phyloP scores from a whole-genome alignment of 495 filamentous ascomycete species.

The Pseudoneurospora amorphoporcata region DNA sequence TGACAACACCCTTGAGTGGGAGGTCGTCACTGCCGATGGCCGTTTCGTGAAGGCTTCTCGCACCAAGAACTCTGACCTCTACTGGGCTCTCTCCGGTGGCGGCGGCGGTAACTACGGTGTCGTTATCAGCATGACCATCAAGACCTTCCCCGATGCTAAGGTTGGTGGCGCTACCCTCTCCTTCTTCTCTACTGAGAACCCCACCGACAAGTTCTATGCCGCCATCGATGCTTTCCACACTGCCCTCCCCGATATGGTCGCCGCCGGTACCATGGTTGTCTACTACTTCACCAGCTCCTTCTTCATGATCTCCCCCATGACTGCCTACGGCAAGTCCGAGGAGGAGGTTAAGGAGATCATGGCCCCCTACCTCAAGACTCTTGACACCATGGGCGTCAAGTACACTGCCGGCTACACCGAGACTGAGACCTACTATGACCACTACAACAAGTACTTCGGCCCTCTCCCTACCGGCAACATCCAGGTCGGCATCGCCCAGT shows the following conservation, averaged over 20 bases:
- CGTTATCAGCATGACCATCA: constrained; percentile 32
- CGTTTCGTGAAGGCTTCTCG: constrained; percentile 36
- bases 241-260: constrained; percentile 14
- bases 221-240: constrained; percentile 21
- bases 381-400: constrained; percentile 23
- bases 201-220: constrained; percentile 33
- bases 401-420: constrained; percentile 14
- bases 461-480: constrained; percentile 32
- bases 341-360: constrained; percentile 25
- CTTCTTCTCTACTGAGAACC: constrained; percentile 20
- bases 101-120: constrained; percentile 42
- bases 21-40: constrained; percentile 45
- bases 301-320: constrained; percentile 36
- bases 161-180: constrained; percentile 23
- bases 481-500: constrained; percentile 38
- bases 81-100: constrained; percentile 52
- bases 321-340: constrained; percentile 25
- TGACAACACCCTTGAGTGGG: constrained; percentile 49
- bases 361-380: constrained; percentile 21
- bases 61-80: constrained; percentile 42
- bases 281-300: constrained; percentile 38
- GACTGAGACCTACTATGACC: constrained; percentile 33
- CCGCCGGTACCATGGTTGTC: constrained; percentile 25
- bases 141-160: constrained; percentile 27
- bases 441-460: constrained; percentile 36